These are phyloP conservation scores for Sistotremastrum niveocremeum DNA, from an alignment of 768 basidiomycete species.

Conservation along the genomic window DNA sequence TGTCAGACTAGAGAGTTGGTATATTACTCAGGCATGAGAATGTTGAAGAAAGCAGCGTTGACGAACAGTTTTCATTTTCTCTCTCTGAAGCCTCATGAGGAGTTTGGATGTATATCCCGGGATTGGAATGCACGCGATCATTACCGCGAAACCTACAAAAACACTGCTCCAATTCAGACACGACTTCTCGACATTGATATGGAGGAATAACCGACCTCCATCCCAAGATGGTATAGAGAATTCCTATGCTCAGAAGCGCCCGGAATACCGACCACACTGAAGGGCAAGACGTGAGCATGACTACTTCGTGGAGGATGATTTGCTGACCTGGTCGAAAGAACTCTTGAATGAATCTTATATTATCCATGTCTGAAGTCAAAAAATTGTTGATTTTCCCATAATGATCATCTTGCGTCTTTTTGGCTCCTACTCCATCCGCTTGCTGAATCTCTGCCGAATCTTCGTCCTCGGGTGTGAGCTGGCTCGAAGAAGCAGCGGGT, in stretches of 20 bases:
- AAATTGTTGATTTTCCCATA: conserved; percentile 68
- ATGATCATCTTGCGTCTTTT: too few species aligned
- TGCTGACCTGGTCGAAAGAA: conserved; percentile 1
- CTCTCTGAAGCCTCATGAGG: conserved; percentile 34
- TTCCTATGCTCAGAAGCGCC: conserved; percentile 19
- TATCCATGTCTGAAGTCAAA: conserved; percentile 44
- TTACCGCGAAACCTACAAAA: conserved; percentile 41
- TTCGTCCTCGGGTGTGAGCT: too few species aligned
- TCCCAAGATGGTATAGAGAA: conserved; percentile 17
- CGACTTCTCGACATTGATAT: too few species aligned
- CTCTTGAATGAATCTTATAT: conserved; percentile 14
- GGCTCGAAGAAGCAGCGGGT: too few species aligned
- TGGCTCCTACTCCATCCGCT: too few species aligned
- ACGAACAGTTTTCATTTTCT: conserved; percentile 33
- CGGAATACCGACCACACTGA: too few species aligned
- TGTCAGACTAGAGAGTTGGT: conserved; percentile 29
- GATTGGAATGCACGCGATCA: conserved; percentile 38
- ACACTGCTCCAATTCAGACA: conserved; percentile 21
- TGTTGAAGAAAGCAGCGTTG: background rate
- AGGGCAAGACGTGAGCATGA: too few species aligned
- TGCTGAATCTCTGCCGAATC: too few species aligned
- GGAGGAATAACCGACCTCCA: conserved; percentile 9
- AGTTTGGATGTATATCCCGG: conserved; percentile 41
- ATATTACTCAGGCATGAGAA: background rate
- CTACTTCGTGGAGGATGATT: too few species aligned